Evolutionary conservation across 2,329 filamentous ascomycete species (phyloP).

Genomic region (Graphiopsis chlorocephala): DNA sequence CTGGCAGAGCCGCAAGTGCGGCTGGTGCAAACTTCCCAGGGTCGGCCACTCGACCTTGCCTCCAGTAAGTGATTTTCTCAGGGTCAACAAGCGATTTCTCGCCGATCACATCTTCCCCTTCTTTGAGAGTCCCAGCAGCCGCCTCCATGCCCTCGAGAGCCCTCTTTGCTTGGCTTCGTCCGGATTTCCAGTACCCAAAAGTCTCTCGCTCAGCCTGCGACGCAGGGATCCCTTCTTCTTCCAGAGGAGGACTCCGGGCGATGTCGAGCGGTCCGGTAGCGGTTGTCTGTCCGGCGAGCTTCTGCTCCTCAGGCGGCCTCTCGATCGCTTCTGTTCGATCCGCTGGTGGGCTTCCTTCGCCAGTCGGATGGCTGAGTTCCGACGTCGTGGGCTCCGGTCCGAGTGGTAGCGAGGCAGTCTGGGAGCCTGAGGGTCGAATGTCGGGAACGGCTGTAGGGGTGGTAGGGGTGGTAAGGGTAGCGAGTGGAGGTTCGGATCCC

Average conservation of each 20-base stretch:
- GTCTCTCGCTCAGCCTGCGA: slow-evolving; percentile 2
- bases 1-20: neutral
- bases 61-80: slow-evolving; percentile 11
- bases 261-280: neutral
- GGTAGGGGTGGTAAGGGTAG: neutral
- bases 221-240: slow-evolving; percentile 5
- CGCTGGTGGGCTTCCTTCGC: neutral
- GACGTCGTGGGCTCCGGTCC: slow-evolving; percentile 11
- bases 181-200: slow-evolving; percentile 8
- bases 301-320: slow-evolving; percentile 8
- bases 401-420: slow-evolving; percentile 11
- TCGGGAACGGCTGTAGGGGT: neutral
- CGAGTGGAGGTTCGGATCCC: neutral
- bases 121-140: neutral
- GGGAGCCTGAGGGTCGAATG: slow-evolving; percentile 2
- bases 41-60: neutral
- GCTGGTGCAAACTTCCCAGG: slow-evolving; percentile 2
- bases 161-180: neutral
- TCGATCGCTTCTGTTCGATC: slow-evolving; percentile 5
- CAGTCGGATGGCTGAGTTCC: neutral
- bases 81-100: neutral
- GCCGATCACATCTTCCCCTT: neutral
- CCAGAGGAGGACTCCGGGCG: neutral
- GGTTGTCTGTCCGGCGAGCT: slow-evolving; percentile 4
- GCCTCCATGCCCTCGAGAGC: neutral